These are phyloP conservation scores for Colletotrichum ledebouriae DNA, from an alignment of 2,329 filamentous ascomycete genomes.

Conservation along the genomic window DNA sequence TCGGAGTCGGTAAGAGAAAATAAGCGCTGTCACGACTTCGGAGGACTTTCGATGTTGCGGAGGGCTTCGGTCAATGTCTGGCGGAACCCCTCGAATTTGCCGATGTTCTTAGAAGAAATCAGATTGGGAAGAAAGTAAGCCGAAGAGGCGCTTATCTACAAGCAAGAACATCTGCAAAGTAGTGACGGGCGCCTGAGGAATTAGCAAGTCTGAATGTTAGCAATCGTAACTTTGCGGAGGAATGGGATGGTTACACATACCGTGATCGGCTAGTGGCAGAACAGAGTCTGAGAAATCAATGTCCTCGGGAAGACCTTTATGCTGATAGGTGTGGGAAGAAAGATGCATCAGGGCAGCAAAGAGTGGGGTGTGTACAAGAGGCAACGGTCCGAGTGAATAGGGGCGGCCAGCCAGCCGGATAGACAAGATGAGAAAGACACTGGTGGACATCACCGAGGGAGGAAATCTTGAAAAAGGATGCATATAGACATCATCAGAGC, in stretches of 20 bases:
- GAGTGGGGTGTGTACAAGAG: slow-evolving; percentile 40
- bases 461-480: slow-evolving; percentile 30
- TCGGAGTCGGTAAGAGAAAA: not conserved
- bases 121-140: too few relatives aligned
- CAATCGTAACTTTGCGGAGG: slow-evolving; percentile 9
- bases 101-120: too few relatives aligned
- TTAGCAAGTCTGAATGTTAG: slow-evolving; percentile 34
- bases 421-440: slow-evolving; percentile 13
- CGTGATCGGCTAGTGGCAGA: slow-evolving; percentile 18
- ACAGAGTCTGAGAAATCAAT: slow-evolving; percentile 17
- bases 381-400: slow-evolving; percentile 24
- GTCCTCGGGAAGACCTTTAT: slow-evolving; percentile 26
- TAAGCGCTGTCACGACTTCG: too few relatives aligned
- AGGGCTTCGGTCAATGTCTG: too few relatives aligned
- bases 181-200: slow-evolving; percentile 9
- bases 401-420: slow-evolving; percentile 23
- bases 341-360: slow-evolving; percentile 28
- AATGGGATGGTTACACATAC: slow-evolving; percentile 34
- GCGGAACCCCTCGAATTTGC: too few relatives aligned
- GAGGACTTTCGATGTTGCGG: too few relatives aligned
- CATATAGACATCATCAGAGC: slow-evolving; percentile 31
- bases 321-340: slow-evolving; percentile 38
- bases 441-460: slow-evolving; percentile 12
- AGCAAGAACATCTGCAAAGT: not conserved
- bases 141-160: too few relatives aligned